Conservation (phyloP, 805 yeast species). For the Yarrowia alimentaria region DNA sequence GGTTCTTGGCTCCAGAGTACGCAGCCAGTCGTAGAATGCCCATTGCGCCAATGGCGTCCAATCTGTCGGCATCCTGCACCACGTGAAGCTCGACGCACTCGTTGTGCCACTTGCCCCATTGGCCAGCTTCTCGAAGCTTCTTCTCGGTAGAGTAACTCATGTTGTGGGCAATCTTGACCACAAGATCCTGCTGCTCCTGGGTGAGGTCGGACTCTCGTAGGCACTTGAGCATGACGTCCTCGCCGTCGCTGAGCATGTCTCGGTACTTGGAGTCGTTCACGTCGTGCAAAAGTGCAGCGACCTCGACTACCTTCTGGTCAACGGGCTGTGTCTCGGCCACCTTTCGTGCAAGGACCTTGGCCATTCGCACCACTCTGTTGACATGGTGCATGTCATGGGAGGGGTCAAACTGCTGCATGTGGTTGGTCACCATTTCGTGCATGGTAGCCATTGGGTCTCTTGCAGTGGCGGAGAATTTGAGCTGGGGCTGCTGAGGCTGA, state of each 20-base stretch:
- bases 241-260: conserved; percentile 21
- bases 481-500: conserved; percentile 20
- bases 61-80: conserved; percentile 44
- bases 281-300: conserved; percentile 41
- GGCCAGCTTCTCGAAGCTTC: conserved; percentile 32
- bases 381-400: conserved; percentile 40
- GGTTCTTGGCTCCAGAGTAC: conserved; percentile 36
- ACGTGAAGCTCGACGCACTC: conserved; percentile 38
- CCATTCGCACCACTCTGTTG: conserved; percentile 37
- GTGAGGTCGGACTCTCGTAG: conserved; percentile 31
- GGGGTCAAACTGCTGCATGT: conserved; percentile 38
- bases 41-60: conserved; percentile 43
- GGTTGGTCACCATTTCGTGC: conserved; percentile 23
- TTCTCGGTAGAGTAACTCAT: conserved; percentile 37
- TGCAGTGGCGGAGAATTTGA: conserved; percentile 14
- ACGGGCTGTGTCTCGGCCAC: conserved; percentile 27
- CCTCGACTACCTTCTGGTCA: conserved; percentile 37
- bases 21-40: conserved; percentile 42
- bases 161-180: conserved; percentile 34
- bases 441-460: conserved; percentile 9
- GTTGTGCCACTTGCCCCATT: conserved; percentile 40
- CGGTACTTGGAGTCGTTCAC: conserved; percentile 39
- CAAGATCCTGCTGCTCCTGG: conserved; percentile 29
- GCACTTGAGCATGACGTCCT: conserved; percentile 29
- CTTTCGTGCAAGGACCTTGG: conserved; percentile 34